Percentiles rank a stretch among this genome's conserved stretches.
Evolutionary conservation across 2,329 filamentous ascomycete genomes (phyloP).

Genomic region (Bipolaris victoriae): DNA sequence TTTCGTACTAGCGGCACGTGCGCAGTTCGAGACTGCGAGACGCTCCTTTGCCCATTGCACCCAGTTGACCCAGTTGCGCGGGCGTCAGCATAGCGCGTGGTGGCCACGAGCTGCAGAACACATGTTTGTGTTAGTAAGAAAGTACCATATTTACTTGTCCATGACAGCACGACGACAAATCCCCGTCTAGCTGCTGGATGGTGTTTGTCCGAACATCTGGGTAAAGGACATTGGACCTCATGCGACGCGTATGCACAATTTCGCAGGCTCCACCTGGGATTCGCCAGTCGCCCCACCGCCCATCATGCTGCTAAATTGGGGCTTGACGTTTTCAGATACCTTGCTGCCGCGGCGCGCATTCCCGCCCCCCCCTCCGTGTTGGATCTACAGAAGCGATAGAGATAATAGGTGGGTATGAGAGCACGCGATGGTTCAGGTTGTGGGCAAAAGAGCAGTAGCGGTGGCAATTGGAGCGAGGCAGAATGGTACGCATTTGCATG

Average conservation of each 20-base stretch:
- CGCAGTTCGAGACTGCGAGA: slow-evolving; percentile 3
- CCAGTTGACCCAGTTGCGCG: neutral
- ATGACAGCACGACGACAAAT: too few species aligned
- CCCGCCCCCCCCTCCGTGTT: slow-evolving; percentile 6
- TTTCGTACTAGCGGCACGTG: slow-evolving; percentile 26
- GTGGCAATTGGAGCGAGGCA: neutral
- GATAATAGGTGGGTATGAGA: neutral
- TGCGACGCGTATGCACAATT: slow-evolving; percentile 27
- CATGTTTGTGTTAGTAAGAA: neutral
- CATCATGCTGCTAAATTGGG: slow-evolving; percentile 26
- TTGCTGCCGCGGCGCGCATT: slow-evolving; percentile 9
- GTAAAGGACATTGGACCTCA: neutral
- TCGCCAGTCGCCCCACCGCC: slow-evolving; percentile 20
- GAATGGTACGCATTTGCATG: neutral
- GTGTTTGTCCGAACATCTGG: neutral
- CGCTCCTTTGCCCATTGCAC: neutral
- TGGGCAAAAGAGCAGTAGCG: neutral
- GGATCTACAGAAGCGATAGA: neutral
- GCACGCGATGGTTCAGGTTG: neutral
- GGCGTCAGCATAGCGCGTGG: slow-evolving; percentile 1
- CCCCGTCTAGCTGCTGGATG: too few species aligned
- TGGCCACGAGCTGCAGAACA: neutral
- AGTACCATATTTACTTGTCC: neutral
- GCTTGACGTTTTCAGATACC: slow-evolving; percentile 14
- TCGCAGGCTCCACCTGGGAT: slow-evolving; percentile 20